Percentiles rank a stretch among this genome's conserved stretches.
Conservation (phyloP, 306 rosid genomes). For the Lablab purpureus region DNA sequence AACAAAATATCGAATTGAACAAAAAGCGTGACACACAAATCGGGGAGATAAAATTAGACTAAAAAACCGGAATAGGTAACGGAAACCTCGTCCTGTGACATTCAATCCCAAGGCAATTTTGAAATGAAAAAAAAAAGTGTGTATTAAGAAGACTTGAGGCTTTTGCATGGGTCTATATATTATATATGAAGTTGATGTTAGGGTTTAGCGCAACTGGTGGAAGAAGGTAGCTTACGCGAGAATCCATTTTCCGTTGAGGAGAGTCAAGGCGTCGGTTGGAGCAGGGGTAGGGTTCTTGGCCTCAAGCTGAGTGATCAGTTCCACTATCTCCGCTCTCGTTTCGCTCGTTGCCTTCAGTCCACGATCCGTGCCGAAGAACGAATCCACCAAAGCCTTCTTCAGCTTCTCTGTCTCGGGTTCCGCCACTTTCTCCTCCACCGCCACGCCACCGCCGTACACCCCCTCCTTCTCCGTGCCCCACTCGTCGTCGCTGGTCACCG, state of each 20-base stretch:
- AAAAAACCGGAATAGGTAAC: background rate
- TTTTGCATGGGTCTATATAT: no score
- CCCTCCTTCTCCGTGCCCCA: slow-evolving; percentile 60
- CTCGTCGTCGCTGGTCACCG: slow-evolving; percentile 54
- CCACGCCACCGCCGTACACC: slow-evolving; percentile 40
- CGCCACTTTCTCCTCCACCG: slow-evolving; percentile 49
- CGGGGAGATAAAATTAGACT: background rate
- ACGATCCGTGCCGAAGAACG: slow-evolving; percentile 82
- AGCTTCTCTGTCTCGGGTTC: slow-evolving; percentile 57
- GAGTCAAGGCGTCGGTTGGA: slow-evolving; percentile 83
- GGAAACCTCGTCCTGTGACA: background rate
- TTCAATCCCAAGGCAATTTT: background rate
- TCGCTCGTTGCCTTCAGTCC: slow-evolving; percentile 80
- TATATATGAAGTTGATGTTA: no score
- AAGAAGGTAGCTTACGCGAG: slow-evolving; percentile 65
- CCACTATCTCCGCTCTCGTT: slow-evolving; percentile 89
- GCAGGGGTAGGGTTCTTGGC: slow-evolving; percentile 85
- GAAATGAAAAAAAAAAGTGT: background rate
- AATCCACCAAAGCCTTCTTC: slow-evolving; percentile 81
- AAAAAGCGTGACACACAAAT: background rate
- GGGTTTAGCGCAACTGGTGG: background rate
- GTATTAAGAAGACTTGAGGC: background rate
- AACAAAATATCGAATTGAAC: background rate
- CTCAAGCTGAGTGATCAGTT: slow-evolving; percentile 88
- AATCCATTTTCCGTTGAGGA: slow-evolving; percentile 96